A percentile compares a stretch with the other conserved stretches of the same genome.
Conservation (phyloP, 1,284 basidiomycete species). For the Amylostereum areolatum region DNA sequence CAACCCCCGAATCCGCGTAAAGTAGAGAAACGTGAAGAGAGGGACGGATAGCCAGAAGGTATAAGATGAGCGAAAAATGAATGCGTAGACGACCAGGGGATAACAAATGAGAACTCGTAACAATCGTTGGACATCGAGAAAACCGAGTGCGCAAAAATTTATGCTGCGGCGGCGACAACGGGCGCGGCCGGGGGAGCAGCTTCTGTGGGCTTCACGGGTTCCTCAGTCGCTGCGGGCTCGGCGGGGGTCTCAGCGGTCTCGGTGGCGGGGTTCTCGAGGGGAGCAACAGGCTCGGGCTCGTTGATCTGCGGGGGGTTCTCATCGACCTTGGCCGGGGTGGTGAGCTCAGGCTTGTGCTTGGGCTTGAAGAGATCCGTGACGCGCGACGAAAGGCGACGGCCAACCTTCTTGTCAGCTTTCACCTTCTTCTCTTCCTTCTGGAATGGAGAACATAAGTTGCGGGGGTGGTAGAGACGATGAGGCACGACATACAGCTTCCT, state of each 20-base stretch:
- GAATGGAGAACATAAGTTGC: background rate
- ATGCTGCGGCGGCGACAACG: conserved; percentile 41
- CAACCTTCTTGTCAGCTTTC: conserved; percentile 50
- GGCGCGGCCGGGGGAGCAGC: conserved; percentile 33
- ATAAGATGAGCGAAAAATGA: conserved; percentile 19
- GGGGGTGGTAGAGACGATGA: background rate
- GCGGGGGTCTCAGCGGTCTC: conserved; percentile 32
- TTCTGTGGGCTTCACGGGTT: conserved; percentile 20
- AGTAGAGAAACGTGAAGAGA: conserved; percentile 31
- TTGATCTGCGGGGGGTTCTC: conserved; percentile 77
- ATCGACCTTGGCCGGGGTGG: conserved; percentile 77
- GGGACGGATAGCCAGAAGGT: conserved; percentile 23
- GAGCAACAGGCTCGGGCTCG: conserved; percentile 66
- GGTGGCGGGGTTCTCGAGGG: conserved; percentile 64
- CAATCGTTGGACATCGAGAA: conserved; percentile 35
- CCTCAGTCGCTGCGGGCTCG: conserved; percentile 29
- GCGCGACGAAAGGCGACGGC: conserved; percentile 72
- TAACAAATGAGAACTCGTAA: conserved; percentile 44
- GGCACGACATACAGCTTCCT: conserved; percentile 50
- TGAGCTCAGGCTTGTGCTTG: conserved; percentile 64
- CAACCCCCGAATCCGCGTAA: conserved; percentile 59
- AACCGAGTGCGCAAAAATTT: conserved; percentile 23
- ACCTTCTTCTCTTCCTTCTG: conserved; percentile 46
- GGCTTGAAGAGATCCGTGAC: conserved; percentile 76
- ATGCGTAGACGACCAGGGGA: conserved; percentile 17